phyloP scores from a whole-genome alignment of 1,284 basidiomycete genomes.

The Laetiporus sulphureus region DNA sequence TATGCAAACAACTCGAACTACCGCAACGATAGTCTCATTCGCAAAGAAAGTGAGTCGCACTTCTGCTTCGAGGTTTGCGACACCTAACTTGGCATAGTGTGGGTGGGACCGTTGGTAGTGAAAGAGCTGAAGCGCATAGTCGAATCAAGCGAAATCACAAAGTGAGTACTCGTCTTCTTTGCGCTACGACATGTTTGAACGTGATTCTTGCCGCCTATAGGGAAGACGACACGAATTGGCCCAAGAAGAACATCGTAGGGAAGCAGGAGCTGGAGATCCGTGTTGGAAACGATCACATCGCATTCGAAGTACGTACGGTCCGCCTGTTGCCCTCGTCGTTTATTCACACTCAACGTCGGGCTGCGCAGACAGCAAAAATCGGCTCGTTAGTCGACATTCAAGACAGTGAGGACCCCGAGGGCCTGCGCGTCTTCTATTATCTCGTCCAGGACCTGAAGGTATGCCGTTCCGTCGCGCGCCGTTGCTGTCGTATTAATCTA shows the following conservation, averaged over 20 bases:
- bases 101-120: constrained; percentile 86
- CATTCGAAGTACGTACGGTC: constrained; percentile 77
- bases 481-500: constrained; percentile 4
- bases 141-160: constrained; percentile 92
- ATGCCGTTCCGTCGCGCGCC: constrained; percentile 15
- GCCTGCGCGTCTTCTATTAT: constrained; percentile 98
- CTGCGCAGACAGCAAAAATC: constrained; percentile 88
- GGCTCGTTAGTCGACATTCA: constrained; percentile 95
- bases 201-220: constrained; percentile 33
- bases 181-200: neutral
- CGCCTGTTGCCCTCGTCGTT: neutral
- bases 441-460: constrained; percentile 97
- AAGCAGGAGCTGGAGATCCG: constrained; percentile 97
- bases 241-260: constrained; percentile 97
- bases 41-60: constrained; percentile 87
- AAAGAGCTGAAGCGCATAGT: constrained; percentile 94
- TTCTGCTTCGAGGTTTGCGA: neutral
- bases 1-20: constrained; percentile 99
- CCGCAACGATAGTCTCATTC: constrained; percentile 92
- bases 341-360: neutral
- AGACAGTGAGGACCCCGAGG: constrained; percentile 96
- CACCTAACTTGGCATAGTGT: constrained; percentile 55
- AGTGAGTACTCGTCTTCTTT: constrained; percentile 45
- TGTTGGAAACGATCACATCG: constrained; percentile 92
- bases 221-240: constrained; percentile 98